phyloP scores from a whole-genome alignment of 805 yeast genomes.

The Ogataea corticis region DNA sequence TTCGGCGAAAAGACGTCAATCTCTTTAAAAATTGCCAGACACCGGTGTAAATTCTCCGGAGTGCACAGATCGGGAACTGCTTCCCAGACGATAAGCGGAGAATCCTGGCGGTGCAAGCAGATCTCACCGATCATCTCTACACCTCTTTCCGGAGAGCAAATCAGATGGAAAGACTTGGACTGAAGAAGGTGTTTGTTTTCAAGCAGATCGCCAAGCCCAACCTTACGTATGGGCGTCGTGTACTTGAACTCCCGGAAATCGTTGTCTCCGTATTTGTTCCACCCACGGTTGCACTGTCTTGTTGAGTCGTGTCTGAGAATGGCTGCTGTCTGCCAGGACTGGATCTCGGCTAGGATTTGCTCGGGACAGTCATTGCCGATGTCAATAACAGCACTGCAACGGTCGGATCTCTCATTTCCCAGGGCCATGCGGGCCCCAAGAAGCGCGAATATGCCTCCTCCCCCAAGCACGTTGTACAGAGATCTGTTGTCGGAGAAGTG shows the following conservation, averaged over 20 bases:
- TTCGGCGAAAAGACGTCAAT: slow-evolving; percentile 79
- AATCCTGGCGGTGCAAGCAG: slow-evolving; percentile 14
- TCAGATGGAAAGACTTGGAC: slow-evolving; percentile 60
- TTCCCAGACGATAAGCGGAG: slow-evolving; percentile 70
- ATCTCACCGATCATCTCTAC: slow-evolving; percentile 44
- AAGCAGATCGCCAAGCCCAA: slow-evolving; percentile 56
- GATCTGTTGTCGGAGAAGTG: slow-evolving; percentile 46
- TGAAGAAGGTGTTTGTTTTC: slow-evolving; percentile 37
- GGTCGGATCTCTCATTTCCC: slow-evolving; percentile 34
- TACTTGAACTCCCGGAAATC: slow-evolving; percentile 66
- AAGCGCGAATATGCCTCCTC: slow-evolving; percentile 84
- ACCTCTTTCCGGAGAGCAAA: slow-evolving; percentile 71
- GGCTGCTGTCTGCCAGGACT: slow-evolving; percentile 63
- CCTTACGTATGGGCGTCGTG: slow-evolving; percentile 58
- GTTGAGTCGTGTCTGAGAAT: slow-evolving; percentile 50
- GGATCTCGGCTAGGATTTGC: slow-evolving; percentile 43
- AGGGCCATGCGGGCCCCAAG: slow-evolving; percentile 68
- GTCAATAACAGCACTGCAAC: slow-evolving; percentile 73
- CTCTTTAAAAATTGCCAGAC: slow-evolving; percentile 39
- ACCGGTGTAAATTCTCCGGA: slow-evolving; percentile 45
- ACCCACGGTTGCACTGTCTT: slow-evolving; percentile 77
- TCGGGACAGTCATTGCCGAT: slow-evolving; percentile 76
- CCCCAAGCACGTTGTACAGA: slow-evolving; percentile 68
- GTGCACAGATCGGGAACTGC: slow-evolving; percentile 80
- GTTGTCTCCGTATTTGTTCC: slow-evolving; percentile 67